phyloP scores from a whole-genome alignment of 768 basidiomycete genomes.

The Tulasnella sp. region DNA sequence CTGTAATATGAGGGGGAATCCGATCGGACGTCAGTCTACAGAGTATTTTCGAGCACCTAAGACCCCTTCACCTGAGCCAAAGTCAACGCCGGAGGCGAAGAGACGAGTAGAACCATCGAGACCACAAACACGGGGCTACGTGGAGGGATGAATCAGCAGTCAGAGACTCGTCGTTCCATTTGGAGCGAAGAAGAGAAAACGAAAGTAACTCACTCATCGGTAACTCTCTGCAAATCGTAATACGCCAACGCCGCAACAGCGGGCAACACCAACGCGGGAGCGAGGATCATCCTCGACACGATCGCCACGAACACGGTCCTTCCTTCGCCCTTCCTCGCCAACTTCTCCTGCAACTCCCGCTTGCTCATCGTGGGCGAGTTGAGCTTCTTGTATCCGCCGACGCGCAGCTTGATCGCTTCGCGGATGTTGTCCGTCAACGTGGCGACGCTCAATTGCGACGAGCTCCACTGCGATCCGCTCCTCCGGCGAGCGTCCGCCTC shows the following conservation, averaged over 20 bases:
- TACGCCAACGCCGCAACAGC: slow-evolving; percentile 66
- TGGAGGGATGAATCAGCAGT: slow-evolving; percentile 12
- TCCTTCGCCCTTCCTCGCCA: slow-evolving; percentile 62
- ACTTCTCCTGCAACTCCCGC: slow-evolving; percentile 48
- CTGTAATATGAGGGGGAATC: slow-evolving; percentile 43
- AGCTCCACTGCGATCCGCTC: slow-evolving; percentile 37
- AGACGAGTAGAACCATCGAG: slow-evolving; percentile 78
- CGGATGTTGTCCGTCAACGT: slow-evolving; percentile 49
- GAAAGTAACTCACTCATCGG: slow-evolving; percentile 68
- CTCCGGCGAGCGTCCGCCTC: neutral
- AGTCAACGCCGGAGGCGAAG: slow-evolving; percentile 79
- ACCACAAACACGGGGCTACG: slow-evolving; percentile 84
- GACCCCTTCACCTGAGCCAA: slow-evolving; percentile 55
- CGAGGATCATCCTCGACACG: slow-evolving; percentile 83
- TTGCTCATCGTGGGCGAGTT: slow-evolving; percentile 34
- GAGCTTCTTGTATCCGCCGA: slow-evolving; percentile 19
- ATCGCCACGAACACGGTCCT: slow-evolving; percentile 83
- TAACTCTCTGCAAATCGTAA: slow-evolving; percentile 63
- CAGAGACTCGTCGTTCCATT: neutral
- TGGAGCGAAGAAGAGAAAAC: neutral
- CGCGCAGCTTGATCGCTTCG: slow-evolving; percentile 50
- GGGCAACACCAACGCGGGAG: slow-evolving; percentile 78
- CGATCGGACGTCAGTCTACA: neutral
- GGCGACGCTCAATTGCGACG: slow-evolving; percentile 31
- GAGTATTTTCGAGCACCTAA: slow-evolving; percentile 39